These are phyloP conservation scores for Globisporangium middletonii DNA, from an alignment of 352 stramenopile genomes.

Conservation along the genomic window DNA sequence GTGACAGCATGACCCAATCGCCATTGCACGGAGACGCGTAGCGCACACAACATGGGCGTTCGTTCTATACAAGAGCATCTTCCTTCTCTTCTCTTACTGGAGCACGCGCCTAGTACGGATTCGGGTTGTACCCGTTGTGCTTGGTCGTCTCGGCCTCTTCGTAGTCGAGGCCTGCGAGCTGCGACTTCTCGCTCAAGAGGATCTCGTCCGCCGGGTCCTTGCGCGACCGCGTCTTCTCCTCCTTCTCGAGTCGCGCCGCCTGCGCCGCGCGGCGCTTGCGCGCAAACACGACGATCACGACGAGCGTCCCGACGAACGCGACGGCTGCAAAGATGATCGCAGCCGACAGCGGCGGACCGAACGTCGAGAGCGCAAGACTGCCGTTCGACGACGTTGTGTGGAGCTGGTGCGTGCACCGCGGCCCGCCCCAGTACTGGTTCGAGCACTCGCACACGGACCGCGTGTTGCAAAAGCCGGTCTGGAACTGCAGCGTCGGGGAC, in stretches of 20 bases:
- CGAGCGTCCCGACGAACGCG: conserved; percentile 28
- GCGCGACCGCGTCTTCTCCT: conserved; percentile 33
- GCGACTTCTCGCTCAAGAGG: conserved; percentile 18
- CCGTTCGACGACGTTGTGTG: conserved; percentile 9
- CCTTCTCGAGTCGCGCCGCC: conserved; percentile 20
- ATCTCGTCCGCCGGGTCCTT: conserved; percentile 23
- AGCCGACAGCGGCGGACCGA: conserved; percentile 25
- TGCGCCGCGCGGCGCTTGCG: conserved; percentile 26
- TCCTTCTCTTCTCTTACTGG: background rate
- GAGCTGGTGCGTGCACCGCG: conserved; percentile 56
- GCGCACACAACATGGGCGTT: background rate
- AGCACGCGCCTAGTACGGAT: conserved; percentile 13
- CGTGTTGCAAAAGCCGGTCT: conserved; percentile 48
- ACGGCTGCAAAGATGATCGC: conserved; percentile 19
- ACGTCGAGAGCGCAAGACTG: conserved; percentile 10
- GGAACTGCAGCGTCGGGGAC: conserved; percentile 31
- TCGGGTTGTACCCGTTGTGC: conserved; percentile 22
- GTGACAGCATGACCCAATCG: too few species aligned
- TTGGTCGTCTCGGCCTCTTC: conserved; percentile 22
- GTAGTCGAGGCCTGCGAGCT: conserved; percentile 17
- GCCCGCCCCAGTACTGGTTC: conserved; percentile 53
- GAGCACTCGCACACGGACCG: conserved; percentile 43
- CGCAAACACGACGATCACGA: conserved; percentile 37
- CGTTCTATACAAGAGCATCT: conserved; percentile 1
- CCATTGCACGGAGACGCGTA: too few species aligned